phyloP scores from a whole-genome alignment of 202 grass and related monocot genomes.

The Hordeum pubiflorum region DNA sequence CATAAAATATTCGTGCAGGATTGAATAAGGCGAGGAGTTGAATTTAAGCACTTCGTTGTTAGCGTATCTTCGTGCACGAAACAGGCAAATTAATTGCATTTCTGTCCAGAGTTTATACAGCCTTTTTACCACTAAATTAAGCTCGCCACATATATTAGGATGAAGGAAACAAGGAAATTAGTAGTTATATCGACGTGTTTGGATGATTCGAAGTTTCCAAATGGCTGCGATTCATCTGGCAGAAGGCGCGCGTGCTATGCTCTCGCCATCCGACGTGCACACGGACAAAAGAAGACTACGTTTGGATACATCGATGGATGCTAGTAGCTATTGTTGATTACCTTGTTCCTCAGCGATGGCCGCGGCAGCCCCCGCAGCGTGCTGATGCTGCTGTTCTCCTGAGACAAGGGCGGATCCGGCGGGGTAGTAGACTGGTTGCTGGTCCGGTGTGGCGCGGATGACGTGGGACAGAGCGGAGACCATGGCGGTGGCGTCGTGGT shows the following conservation, averaged over 20 bases:
- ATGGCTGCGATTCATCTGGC: slow-evolving; percentile 17
- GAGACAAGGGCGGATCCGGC: background rate
- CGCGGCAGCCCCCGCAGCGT: background rate
- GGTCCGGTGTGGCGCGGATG: slow-evolving; percentile 43
- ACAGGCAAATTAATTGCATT: background rate
- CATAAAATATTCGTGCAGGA: slow-evolving; percentile 35
- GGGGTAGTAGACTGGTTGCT: slow-evolving; percentile 2
- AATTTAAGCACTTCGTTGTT: background rate
- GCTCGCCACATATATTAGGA: background rate
- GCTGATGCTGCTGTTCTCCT: background rate
- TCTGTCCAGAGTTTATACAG: background rate
- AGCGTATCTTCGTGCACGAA: slow-evolving; percentile 33
- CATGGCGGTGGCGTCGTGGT: slow-evolving; percentile 69
- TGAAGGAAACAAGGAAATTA: background rate
- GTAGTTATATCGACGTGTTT: background rate
- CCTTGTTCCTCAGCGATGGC: slow-evolving; percentile 33
- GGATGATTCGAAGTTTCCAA: slow-evolving; percentile 38
- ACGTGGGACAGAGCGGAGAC: slow-evolving; percentile 81
- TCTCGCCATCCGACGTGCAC: slow-evolving; percentile 13
- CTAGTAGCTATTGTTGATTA: background rate
- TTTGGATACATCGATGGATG: slow-evolving; percentile 6
- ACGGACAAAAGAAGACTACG: background rate
- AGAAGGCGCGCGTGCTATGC: slow-evolving; percentile 31
- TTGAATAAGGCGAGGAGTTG: slow-evolving; percentile 6
- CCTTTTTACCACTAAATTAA: background rate